Evolutionary conservation across 2,329 filamentous ascomycete genomes (phyloP), one percentile per base, ranked within the genome.

Genomic region (Exophiala mesophila): DNA sequence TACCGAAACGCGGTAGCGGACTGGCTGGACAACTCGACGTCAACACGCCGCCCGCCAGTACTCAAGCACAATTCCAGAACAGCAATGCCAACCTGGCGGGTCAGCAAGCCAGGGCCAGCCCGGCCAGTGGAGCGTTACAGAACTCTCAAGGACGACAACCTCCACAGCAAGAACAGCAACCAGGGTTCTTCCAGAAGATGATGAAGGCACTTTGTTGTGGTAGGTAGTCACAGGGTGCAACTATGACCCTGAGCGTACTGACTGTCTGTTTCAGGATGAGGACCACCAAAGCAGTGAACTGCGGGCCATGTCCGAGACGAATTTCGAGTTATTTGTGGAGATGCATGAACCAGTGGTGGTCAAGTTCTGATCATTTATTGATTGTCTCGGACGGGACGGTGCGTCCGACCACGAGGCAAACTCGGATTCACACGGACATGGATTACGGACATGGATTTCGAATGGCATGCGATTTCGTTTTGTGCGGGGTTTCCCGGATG

Each of bases 21-120:
- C 48, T 56, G 44, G 59, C 55, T 38, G 59, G 61, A 54, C 65
- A 62, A 36, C 50, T 67, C 64, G 86, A 94, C 64, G 79, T 84
- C 65, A 79, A 80, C 60, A 90, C 89, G 53, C 86, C 88, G 57
- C 83, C 89, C 62, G 87, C 85, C 58, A 95, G 88, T 62, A 96
- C 88, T 53, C 87, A 94, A 67, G 90, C 90, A 55, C 90, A 96
- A 64, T 96, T 95, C 75, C 88, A 94, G 72, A 90, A 88, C 76
- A 95, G 88, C 71, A 86, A 85, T 61, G 86, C 88, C 64, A 92
- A 95, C 65, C 76, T 94, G 54, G 78, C 84, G 36, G 58, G 59
- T 34, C 80, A 78, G 58, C 72, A 82, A 55, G 73, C 75, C 52
- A 75, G 77, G 60, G 77, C 76, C 48, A 74, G 69, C 49, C 68